Evolutionary conservation across 371 early-diverging fungal genomes (phyloP).

Genomic region (Chytridiales sp.): DNA sequence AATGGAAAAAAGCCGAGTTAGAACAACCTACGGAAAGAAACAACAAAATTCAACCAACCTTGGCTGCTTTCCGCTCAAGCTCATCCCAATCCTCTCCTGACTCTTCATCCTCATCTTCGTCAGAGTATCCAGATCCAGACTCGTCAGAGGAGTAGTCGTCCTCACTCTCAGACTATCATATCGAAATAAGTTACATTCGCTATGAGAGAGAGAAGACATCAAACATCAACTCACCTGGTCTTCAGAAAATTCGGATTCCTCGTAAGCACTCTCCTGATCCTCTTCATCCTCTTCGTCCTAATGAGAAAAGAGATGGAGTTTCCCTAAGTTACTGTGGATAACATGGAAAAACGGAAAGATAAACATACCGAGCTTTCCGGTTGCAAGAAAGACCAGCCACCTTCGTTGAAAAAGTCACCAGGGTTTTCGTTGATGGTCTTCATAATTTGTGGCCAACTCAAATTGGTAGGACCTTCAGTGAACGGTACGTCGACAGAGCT

Average conservation of each 20-base stretch:
- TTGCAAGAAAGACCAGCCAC: slow-evolving; percentile 96
- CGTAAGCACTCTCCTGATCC: slow-evolving; percentile 32
- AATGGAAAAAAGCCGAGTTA: not conserved
- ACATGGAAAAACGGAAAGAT: not conserved
- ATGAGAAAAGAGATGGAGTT: not conserved
- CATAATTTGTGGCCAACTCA: slow-evolving; percentile 98
- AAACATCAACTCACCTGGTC: slow-evolving; percentile 30
- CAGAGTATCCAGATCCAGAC: slow-evolving; percentile 24
- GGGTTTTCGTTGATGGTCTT: slow-evolving; percentile 98
- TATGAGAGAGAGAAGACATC: not conserved
- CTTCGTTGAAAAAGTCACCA: slow-evolving; percentile 91
- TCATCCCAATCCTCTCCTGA: slow-evolving; percentile 52
- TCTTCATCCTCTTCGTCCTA: slow-evolving; percentile 37
- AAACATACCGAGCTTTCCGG: slow-evolving; percentile 48
- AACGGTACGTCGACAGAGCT: slow-evolving; percentile 93
- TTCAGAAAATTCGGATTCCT: slow-evolving; percentile 27
- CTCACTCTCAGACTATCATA: slow-evolving; percentile 33
- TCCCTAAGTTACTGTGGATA: not conserved
- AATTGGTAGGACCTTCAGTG: slow-evolving; percentile 96
- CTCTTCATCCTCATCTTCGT: slow-evolving; percentile 32
- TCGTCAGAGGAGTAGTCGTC: slow-evolving; percentile 29
- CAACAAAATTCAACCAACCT: slow-evolving; percentile 24
- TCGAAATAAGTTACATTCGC: slow-evolving; percentile 4
- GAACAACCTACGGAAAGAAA: not conserved
- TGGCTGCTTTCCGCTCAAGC: slow-evolving; percentile 45